A percentile compares a stretch with the other conserved stretches of the same genome.
Evolutionary conservation across 805 yeast species (phyloP).

Genomic region (Lipomyces yamadae): DNA sequence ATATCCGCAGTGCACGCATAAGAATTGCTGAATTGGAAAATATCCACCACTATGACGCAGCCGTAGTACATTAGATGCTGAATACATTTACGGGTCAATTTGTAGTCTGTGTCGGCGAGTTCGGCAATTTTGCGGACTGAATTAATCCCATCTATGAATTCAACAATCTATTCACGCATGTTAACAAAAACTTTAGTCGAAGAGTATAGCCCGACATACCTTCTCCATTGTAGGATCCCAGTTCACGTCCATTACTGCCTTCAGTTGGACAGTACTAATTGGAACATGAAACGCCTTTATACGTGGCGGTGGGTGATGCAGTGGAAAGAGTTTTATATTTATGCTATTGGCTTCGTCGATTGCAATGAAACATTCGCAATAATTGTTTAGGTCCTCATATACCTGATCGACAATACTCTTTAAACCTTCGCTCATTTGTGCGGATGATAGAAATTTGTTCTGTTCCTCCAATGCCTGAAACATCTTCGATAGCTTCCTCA

Average conservation of each 20-base stretch:
- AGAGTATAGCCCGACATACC: conserved; percentile 12
- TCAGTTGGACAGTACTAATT: conserved; percentile 77
- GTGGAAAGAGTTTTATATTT: conserved; percentile 91
- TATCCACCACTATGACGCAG: conserved; percentile 79
- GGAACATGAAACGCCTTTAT: conserved; percentile 88
- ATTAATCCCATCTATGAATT: conserved; percentile 86
- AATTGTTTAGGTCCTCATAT: conserved; percentile 92
- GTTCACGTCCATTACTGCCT: conserved; percentile 75
- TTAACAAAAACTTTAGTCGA: not conserved
- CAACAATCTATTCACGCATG: conserved; percentile 55
- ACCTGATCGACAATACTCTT: conserved; percentile 83
- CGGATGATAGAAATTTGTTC: conserved; percentile 68
- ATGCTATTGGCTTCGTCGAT: conserved; percentile 87
- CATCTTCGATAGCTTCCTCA: conserved; percentile 83
- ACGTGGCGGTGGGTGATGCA: conserved; percentile 78
- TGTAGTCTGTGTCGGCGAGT: conserved; percentile 78
- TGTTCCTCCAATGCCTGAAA: conserved; percentile 88
- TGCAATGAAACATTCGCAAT: conserved; percentile 94
- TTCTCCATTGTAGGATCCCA: conserved; percentile 98
- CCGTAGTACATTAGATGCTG: conserved; percentile 90
- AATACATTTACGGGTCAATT: conserved; percentile 80
- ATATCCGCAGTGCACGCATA: conserved; percentile 88
- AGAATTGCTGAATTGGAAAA: conserved; percentile 85
- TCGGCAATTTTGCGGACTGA: conserved; percentile 77
- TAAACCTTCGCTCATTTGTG: conserved; percentile 58